Evolutionary conservation across 306 rosid genomes (phyloP).

Genomic region (cucumber (Cucumis sativus)): Cucumber_9930_V3 NC_026657.2:27235001-27235500

Average conservation of each 20-base stretch:
- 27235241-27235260: constrained; percentile 40
- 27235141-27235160: constrained; percentile 6
- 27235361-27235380: not conserved
- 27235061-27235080: not conserved
- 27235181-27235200: constrained; percentile 31
- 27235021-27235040: constrained; percentile 61
- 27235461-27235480: not conserved
- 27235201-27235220: constrained; percentile 72
- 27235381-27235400: not conserved
- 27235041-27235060: constrained; percentile 43
- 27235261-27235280: constrained; percentile 29
- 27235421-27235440: not conserved
- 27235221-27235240: constrained; percentile 44
- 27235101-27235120: not conserved
- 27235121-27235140: not conserved
- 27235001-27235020: constrained; percentile 51
- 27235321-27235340: not conserved
- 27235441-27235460: not conserved
- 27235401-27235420: not conserved
- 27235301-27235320: constrained; percentile 53
- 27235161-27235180: constrained; percentile 24
- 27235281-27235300: constrained; percentile 54
- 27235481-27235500: not conserved
- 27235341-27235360: not conserved
- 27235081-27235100: constrained; percentile 2